Conservation (phyloP, 768 basidiomycete genomes). For the Lactarius tabidus region DNA sequence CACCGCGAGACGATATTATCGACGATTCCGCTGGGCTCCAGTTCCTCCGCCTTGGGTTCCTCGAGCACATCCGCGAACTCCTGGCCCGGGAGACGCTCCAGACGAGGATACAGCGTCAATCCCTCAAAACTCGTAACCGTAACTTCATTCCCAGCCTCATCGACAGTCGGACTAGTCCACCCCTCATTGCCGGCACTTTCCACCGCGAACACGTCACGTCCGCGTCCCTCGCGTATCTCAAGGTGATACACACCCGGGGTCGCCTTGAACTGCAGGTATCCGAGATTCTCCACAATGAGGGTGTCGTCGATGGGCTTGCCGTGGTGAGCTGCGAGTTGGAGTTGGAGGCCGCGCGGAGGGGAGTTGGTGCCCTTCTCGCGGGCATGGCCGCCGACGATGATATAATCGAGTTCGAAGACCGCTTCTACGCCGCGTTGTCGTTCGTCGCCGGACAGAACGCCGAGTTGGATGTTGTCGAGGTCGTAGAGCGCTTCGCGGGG, state of each 20-base stretch:
- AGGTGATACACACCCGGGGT: constrained; percentile 84
- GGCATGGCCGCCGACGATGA: constrained; percentile 93
- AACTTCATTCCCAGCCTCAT: constrained; percentile 66
- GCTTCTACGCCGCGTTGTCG: constrained; percentile 57
- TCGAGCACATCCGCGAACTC: constrained; percentile 76
- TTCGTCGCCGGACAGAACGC: constrained; percentile 55
- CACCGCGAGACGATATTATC: constrained; percentile 52
- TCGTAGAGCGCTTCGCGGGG: constrained; percentile 87
- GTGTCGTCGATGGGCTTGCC: constrained; percentile 69
- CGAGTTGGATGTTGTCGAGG: constrained; percentile 91
- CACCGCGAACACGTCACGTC: constrained; percentile 72
- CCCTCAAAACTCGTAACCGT: constrained; percentile 89
- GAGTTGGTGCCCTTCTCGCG: constrained; percentile 60
- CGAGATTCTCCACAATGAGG: constrained; percentile 88
- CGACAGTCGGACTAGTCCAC: constrained; percentile 74
- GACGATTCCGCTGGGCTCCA: constrained; percentile 40
- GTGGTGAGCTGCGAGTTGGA: constrained; percentile 61
- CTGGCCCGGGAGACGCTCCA: constrained; percentile 68
- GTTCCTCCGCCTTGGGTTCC: constrained; percentile 35
- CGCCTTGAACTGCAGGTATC: constrained; percentile 94
- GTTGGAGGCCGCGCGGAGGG: constrained; percentile 87
- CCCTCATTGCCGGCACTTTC: constrained; percentile 88
- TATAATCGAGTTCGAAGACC: constrained; percentile 82
- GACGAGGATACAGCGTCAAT: constrained; percentile 78
- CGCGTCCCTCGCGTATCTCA: constrained; percentile 77